Evolutionary conservation across 495 filamentous ascomycete genomes (phyloP).

Genomic region (Hypoxylon cercidicola): DNA sequence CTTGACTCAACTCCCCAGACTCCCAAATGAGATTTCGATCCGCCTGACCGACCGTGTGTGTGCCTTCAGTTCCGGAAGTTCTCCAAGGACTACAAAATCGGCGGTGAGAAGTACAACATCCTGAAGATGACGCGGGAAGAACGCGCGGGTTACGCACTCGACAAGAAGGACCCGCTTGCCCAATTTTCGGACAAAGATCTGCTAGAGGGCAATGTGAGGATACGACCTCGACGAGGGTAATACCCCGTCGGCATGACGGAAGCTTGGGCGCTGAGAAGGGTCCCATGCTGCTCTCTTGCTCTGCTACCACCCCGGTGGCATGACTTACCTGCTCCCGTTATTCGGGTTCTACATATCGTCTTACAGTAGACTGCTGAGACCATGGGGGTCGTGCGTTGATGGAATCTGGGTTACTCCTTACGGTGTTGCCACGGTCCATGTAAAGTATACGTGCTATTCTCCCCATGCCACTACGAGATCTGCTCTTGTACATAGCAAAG

Average conservation of each 20-base stretch:
- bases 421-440: slow-evolving; percentile 19
- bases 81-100: slow-evolving; percentile 33
- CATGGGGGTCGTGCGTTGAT: slow-evolving; percentile 16
- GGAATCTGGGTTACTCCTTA: slow-evolving; percentile 32
- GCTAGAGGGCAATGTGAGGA: slow-evolving; percentile 29
- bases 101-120: slow-evolving; percentile 35
- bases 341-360: slow-evolving; percentile 20
- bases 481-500: slow-evolving; percentile 25
- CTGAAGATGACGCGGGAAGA: slow-evolving; percentile 33
- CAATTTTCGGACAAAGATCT: slow-evolving; percentile 34
- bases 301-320: neutral
- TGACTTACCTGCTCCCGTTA: slow-evolving; percentile 13
- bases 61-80: slow-evolving; percentile 32
- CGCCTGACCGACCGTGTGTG: slow-evolving; percentile 1
- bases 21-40: neutral
- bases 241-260: slow-evolving; percentile 8
- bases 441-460: slow-evolving; percentile 14
- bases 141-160: slow-evolving; percentile 26
- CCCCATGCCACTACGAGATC: slow-evolving; percentile 23
- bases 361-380: slow-evolving; percentile 15
- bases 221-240: slow-evolving; percentile 26
- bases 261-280: slow-evolving; percentile 14
- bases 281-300: neutral
- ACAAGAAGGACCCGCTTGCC: slow-evolving; percentile 38
- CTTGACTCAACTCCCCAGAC: neutral